These are phyloP conservation scores for Neurospora sp. DNA, from an alignment of 495 filamentous ascomycete genomes.

Conservation along the genomic window DNA sequence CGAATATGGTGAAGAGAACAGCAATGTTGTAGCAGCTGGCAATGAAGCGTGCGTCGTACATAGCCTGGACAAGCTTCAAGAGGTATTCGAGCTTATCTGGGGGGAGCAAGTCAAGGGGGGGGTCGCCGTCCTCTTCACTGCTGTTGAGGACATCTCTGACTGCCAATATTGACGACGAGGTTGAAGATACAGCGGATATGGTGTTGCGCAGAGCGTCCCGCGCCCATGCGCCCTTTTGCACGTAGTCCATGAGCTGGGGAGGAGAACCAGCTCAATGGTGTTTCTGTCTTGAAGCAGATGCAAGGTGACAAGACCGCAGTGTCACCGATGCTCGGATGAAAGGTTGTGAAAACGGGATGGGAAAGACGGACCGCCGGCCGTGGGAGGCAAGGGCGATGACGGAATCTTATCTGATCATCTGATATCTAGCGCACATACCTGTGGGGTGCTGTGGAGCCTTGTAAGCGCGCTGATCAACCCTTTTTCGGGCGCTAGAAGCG, in stretches of 20 bases:
- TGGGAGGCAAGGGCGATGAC: background rate
- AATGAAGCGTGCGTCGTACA: conserved; percentile 25
- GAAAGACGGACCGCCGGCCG: background rate
- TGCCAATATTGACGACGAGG: background rate
- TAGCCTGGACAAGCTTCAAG: conserved; percentile 17
- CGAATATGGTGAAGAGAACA: conserved; percentile 18
- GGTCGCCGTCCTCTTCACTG: background rate
- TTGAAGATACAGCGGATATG: background rate
- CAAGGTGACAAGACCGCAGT: background rate
- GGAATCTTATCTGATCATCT: conserved; percentile 12
- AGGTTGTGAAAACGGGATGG: background rate
- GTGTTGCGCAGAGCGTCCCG: background rate
- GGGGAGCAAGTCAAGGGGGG: conserved; percentile 2
- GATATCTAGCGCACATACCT: background rate
- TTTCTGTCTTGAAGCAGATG: background rate
- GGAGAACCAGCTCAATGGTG: background rate
- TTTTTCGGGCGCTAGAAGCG: background rate
- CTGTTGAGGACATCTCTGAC: background rate
- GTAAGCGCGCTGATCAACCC: background rate
- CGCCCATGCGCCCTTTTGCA: background rate
- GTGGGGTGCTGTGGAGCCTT: background rate
- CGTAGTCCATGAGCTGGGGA: background rate
- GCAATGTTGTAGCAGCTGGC: conserved; percentile 26
- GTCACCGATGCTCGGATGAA: background rate
- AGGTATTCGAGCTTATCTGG: conserved; percentile 26